Evolutionary conservation across 306 rosid genomes (phyloP), one percentile per base, ranked within the genome.

Genomic region (Cicer cuneatum): DNA sequence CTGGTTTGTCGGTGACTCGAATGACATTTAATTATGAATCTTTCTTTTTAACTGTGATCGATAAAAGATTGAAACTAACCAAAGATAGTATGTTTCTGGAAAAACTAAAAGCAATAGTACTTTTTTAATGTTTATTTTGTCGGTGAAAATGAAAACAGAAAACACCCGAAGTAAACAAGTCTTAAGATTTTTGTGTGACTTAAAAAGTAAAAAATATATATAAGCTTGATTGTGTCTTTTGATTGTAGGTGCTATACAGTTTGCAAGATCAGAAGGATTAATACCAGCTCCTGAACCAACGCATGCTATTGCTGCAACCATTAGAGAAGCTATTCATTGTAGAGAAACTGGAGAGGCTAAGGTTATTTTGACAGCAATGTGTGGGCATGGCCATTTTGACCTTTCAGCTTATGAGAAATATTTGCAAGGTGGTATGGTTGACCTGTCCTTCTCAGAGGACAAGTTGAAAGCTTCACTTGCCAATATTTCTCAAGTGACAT

Each of bases 261-360:
- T 93, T 85, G 96, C 97, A 0, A 85, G 97, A 76, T 67, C 96
- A 1, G 97, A 93, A 85, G 98, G 98, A 67, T 73, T 93, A 80
- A 93, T 89, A 83, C 96, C 96, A 40, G 97, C 98, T 35, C 97
- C 98, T 2, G 98, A 91, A 83, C 97, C 98, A 47, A 89, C 98
- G 39, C 97, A 88, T 67, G 96, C 96, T 47, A 93, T 91, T 63
- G 97, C 97, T 69, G 97, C 97, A 43, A 89, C 97, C 29, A 91
- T 93, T 29, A 86, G 94, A 71, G 98, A 93, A 84, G 97, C 98
- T 56, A 74, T 89, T 57, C 84, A 64, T 8, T 93, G 98, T 60
- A 86, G 69, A 75, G 94, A 91, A 59, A 85, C 83, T 0, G 97
- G 97, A 65, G 96, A 93, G 79, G 86, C 91, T 12, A 93, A 91